Evolutionary conservation across 768 basidiomycete genomes (phyloP).

Genomic region (Leucocoprinus leucothites): DNA sequence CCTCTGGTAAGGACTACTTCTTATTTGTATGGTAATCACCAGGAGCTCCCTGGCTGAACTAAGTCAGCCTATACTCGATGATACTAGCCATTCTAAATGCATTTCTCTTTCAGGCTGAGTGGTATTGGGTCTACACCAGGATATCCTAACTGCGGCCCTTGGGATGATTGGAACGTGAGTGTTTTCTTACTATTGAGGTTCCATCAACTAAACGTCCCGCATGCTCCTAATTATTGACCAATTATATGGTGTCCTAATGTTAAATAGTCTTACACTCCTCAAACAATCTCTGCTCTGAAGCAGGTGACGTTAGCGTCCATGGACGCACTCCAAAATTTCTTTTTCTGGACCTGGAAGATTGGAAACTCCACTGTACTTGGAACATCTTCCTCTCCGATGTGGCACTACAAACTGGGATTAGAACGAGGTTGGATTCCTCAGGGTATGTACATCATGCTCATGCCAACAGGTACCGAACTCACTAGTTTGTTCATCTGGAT

Average conservation of each 20-base stretch:
- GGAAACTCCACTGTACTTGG: constrained; percentile 73
- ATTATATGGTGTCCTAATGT: constrained; percentile 10
- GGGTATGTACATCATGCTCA: constrained; percentile 34
- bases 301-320: constrained; percentile 76
- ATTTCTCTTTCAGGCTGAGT: constrained; percentile 35
- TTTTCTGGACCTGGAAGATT: constrained; percentile 98
- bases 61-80: constrained; percentile 9
- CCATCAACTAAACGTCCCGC: neutral
- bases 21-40: constrained; percentile 6
- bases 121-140: constrained; percentile 38
- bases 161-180: constrained; percentile 46
- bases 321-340: constrained; percentile 90
- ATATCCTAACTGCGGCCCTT: constrained; percentile 32
- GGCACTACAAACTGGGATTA: constrained; percentile 89
- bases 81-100: constrained; percentile 13
- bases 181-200: constrained; percentile 3
- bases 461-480: constrained; percentile 20
- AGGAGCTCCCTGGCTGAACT: constrained; percentile 10
- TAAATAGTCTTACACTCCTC: constrained; percentile 48
- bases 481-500: neutral
- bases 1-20: constrained; percentile 41
- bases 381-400: constrained; percentile 70
- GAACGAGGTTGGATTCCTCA: constrained; percentile 83
- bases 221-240: constrained; percentile 2
- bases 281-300: constrained; percentile 56